A percentile compares a stretch with the other conserved stretches of the same genome.
phyloP scores from a whole-genome alignment of 305 asterid genomes.

The Fraxinus baroniana region DNA sequence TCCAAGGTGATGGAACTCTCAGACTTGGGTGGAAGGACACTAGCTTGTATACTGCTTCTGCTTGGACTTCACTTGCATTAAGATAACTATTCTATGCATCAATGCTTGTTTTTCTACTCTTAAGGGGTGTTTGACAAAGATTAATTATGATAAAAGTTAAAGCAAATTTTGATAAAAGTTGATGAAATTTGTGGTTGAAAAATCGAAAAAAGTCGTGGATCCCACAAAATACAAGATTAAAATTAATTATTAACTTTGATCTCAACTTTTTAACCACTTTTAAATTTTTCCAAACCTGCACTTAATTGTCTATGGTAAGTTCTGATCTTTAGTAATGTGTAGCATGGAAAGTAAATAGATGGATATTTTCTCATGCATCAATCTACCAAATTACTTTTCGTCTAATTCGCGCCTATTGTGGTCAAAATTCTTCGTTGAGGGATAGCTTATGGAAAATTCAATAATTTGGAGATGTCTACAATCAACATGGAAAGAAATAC shows the following conservation, averaged over 20 bases:
- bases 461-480: not conserved
- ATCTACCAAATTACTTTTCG: not conserved
- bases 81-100: not conserved
- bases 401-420: not conserved
- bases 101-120: not conserved
- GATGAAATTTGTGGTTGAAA: not conserved
- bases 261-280: not conserved
- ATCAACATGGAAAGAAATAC: not conserved
- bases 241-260: too few species aligned
- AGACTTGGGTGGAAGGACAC: constrained; percentile 83
- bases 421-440: not conserved
- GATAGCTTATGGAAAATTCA: not conserved
- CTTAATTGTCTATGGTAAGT: not conserved
- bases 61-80: constrained; percentile 59
- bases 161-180: not conserved
- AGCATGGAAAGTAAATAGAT: not conserved
- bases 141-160: not conserved
- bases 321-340: not conserved
- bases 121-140: not conserved
- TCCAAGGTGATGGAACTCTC: constrained; percentile 75
- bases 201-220: not conserved
- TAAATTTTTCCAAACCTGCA: not conserved
- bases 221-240: not conserved
- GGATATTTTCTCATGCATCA: not conserved
- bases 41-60: constrained; percentile 70